A percentile compares a stretch with the other conserved stretches of the same genome.
phyloP scores from a whole-genome alignment of 805 yeast species.

The Kregervanrija pseudodelftensis region DNA sequence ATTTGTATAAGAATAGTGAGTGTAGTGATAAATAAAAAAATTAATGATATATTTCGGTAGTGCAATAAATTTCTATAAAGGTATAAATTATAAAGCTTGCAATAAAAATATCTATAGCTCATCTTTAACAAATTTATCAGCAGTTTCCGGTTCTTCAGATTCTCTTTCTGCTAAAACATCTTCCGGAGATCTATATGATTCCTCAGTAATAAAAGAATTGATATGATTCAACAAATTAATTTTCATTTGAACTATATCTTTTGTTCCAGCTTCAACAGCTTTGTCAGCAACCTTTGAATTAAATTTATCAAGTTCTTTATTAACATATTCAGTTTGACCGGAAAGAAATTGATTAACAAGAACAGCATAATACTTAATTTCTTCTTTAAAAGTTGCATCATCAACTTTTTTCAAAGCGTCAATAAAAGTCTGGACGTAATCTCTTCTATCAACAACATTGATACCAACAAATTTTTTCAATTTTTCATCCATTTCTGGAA shows the following conservation, averaged over 20 bases:
- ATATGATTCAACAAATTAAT: conserved; percentile 32
- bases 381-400: conserved; percentile 14
- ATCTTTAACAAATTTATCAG: conserved; percentile 5
- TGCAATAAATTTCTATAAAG: no score
- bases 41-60: no score
- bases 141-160: background rate
- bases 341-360: conserved; percentile 34
- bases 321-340: conserved; percentile 38
- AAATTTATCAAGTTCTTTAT: conserved; percentile 41
- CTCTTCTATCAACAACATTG: conserved; percentile 21
- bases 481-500: conserved; percentile 27
- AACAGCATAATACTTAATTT: conserved; percentile 40
- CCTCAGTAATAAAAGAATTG: conserved; percentile 11
- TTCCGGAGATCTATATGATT: conserved; percentile 11
- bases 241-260: conserved; percentile 46
- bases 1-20: no score
- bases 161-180: conserved; percentile 11
- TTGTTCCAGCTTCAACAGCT: conserved; percentile 32
- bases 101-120: conserved; percentile 7
- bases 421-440: conserved; percentile 26
- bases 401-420: conserved; percentile 31
- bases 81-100: no score
- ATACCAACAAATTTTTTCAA: conserved; percentile 25
- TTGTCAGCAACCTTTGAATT: conserved; percentile 32
- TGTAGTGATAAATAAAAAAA: background rate